Percentiles rank a stretch among this genome's conserved stretches.
Evolutionary conservation across 768 basidiomycete species (phyloP).

Genomic region (Royoungia palumana): DNA sequence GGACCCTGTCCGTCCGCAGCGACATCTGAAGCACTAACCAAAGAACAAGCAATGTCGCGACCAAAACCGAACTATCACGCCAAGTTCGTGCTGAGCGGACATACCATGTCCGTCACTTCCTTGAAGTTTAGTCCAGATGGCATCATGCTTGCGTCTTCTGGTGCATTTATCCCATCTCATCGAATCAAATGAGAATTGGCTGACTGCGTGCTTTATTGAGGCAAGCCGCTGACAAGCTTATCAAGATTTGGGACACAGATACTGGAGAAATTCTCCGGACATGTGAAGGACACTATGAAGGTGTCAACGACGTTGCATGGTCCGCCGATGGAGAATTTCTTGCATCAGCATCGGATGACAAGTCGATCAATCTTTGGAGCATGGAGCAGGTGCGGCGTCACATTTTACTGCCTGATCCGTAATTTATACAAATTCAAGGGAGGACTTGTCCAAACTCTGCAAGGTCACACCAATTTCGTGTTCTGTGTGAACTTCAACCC

Average conservation of each 20-base stretch:
- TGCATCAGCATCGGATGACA: slow-evolving; percentile 93
- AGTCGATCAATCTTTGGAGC: slow-evolving; percentile 83
- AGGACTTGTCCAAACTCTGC: slow-evolving; percentile 58
- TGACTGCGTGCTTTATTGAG: slow-evolving; percentile 35
- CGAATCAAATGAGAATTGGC: slow-evolving; percentile 5
- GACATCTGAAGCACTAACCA: not conserved
- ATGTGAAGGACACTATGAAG: slow-evolving; percentile 69
- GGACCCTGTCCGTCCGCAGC: not conserved
- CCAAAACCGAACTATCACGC: slow-evolving; percentile 51
- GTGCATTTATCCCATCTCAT: slow-evolving; percentile 44
- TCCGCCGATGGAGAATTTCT: slow-evolving; percentile 77
- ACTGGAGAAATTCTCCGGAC: slow-evolving; percentile 74
- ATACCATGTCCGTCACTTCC: slow-evolving; percentile 76
- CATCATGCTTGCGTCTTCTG: slow-evolving; percentile 73
- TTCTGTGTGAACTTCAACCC: slow-evolving; percentile 94
- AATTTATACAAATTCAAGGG: slow-evolving; percentile 38
- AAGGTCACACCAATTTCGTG: slow-evolving; percentile 90
- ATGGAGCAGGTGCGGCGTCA: slow-evolving; percentile 51
- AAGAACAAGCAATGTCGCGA: slow-evolving; percentile 6
- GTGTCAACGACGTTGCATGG: slow-evolving; percentile 91
- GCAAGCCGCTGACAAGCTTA: slow-evolving; percentile 78
- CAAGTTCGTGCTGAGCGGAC: slow-evolving; percentile 72
- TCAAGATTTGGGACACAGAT: slow-evolving; percentile 77
- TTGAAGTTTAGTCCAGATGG: slow-evolving; percentile 91
- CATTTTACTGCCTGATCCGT: not conserved